These are phyloP conservation scores for Vitis hybrid DNA, from an alignment of 177 flowering plant genomes.

Conservation along the genomic window DNA sequence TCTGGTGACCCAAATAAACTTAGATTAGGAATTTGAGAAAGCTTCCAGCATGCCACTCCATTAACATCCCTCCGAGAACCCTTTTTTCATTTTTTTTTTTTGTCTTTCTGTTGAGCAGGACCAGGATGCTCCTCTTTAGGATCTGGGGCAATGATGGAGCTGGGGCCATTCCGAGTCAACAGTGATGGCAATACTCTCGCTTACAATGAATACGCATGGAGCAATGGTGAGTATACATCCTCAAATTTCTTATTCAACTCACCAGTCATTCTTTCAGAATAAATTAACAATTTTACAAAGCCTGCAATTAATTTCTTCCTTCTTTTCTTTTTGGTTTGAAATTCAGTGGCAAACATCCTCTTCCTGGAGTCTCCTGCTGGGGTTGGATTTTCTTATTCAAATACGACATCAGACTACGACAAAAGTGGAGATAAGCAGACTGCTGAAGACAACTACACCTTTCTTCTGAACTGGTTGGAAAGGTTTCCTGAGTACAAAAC, in stretches of 20 bases:
- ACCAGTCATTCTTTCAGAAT: too few species aligned
- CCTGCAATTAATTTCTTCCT: too few species aligned
- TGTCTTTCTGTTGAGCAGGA: slow-evolving; percentile 17
- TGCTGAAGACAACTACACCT: slow-evolving; percentile 38
- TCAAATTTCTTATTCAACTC: too few species aligned
- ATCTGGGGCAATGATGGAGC: slow-evolving; percentile 35
- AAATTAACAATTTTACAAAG: too few species aligned
- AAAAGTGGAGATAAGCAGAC: slow-evolving; percentile 33
- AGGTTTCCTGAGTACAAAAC: slow-evolving; percentile 46
- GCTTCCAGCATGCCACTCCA: too few species aligned
- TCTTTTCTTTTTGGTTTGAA: too few species aligned
- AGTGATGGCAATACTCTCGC: slow-evolving; percentile 26
- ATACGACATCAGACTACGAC: slow-evolving; percentile 29
- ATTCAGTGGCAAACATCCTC: slow-evolving; percentile 35
- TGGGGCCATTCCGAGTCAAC: slow-evolving; percentile 38
- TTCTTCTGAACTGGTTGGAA: slow-evolving; percentile 45
- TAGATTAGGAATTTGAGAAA: too few species aligned
- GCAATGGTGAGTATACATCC: slow-evolving; percentile 17
- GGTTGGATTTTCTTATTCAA: slow-evolving; percentile 49
- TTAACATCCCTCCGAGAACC: too few species aligned
- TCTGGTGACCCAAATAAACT: too few species aligned
- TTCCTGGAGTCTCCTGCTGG: slow-evolving; percentile 49
- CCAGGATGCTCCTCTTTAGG: slow-evolving; percentile 41
- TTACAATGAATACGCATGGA: slow-evolving; percentile 32
- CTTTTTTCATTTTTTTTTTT: too few species aligned